Evolutionary conservation across 169 alveolate species (phyloP).

Genomic region (Eimeria acervulina): DNA sequence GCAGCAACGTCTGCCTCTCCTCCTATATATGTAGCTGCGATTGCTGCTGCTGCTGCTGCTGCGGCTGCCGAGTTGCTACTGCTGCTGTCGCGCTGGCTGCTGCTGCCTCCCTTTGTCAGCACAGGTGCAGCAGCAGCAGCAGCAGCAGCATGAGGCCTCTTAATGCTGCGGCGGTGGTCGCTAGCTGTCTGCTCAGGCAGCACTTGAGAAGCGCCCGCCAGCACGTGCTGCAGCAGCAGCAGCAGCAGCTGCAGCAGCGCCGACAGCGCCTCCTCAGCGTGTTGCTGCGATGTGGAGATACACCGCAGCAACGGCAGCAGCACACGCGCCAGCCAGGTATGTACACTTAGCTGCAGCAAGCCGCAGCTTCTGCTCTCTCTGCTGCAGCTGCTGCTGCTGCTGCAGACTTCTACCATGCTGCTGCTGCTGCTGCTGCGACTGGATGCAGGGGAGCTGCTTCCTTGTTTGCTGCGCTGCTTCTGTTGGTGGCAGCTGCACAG

Average conservation of each 20-base stretch:
- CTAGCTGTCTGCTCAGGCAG: not conserved
- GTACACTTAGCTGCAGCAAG: constrained; percentile 19
- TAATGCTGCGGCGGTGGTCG: not conserved
- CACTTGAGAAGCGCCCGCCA: not conserved
- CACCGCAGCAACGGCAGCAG: constrained; percentile 61
- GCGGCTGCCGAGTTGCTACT: constrained; percentile 34
- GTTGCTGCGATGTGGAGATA: constrained; percentile 45
- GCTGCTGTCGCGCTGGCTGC: not conserved
- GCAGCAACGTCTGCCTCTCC: constrained; percentile 15
- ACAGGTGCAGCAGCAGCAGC: not conserved
- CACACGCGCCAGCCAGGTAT: not conserved
- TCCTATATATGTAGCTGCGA: not conserved
- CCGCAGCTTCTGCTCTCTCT: not conserved
- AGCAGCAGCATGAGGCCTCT: not conserved
- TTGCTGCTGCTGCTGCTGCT: constrained; percentile 50
- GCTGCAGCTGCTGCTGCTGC: constrained; percentile 17
- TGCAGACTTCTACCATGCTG: not conserved
- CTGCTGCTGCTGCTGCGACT: constrained; percentile 56
- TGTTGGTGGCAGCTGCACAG: constrained; percentile 51
- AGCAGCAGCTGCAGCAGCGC: constrained; percentile 65
- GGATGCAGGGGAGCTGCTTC: not conserved
- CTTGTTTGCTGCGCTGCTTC: constrained; percentile 53
- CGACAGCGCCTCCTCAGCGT: constrained; percentile 38
- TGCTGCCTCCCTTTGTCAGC: too few species aligned
- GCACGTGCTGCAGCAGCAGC: constrained; percentile 53